Conservation (phyloP, 2,329 filamentous ascomycete species). For the Penicillium sp. region DNA sequence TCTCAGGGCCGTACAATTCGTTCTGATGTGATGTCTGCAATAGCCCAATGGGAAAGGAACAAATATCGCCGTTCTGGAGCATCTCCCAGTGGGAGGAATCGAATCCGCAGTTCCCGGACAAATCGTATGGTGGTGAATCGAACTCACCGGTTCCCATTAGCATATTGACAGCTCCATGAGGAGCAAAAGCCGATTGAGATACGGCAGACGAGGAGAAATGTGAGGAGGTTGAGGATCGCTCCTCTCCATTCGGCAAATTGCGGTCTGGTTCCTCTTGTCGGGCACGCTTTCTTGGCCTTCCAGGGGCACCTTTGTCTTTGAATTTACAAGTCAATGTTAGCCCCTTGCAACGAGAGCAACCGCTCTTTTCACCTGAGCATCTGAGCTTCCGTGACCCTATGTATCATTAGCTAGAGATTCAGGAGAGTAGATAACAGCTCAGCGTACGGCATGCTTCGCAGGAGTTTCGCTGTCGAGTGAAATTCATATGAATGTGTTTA, state of each 20-base stretch:
- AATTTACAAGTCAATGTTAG: constrained; percentile 27
- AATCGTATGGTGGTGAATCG: constrained; percentile 16
- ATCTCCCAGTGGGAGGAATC: constrained; percentile 18
- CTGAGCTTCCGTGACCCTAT: constrained; percentile 28
- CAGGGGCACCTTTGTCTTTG: constrained; percentile 28
- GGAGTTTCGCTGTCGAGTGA: constrained; percentile 25
- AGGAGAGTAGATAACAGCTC: not conserved
- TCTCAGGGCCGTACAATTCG: not conserved
- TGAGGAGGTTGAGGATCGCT: constrained; percentile 11
- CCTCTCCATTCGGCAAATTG: not conserved
- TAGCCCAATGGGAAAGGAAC: constrained; percentile 17
- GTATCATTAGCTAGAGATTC: constrained; percentile 1
- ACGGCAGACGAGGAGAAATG: constrained; percentile 7
- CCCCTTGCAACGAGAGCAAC: constrained; percentile 26
- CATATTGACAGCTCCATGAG: not conserved
- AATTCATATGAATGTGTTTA: constrained; percentile 13
- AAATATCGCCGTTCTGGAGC: constrained; percentile 15
- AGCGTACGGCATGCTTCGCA: constrained; percentile 30
- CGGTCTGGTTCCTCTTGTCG: constrained; percentile 13
- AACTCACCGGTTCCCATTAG: constrained; percentile 12
- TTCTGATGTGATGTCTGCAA: constrained; percentile 5
- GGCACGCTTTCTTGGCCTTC: constrained; percentile 27
- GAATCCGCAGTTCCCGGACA: constrained; percentile 21
- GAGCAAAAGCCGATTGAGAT: not conserved
- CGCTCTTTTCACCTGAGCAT: constrained; percentile 29